A percentile compares a stretch with the other conserved stretches of the same genome.
Conservation (phyloP, 257 asterid species). For the Capsicum baccatum region DNA sequence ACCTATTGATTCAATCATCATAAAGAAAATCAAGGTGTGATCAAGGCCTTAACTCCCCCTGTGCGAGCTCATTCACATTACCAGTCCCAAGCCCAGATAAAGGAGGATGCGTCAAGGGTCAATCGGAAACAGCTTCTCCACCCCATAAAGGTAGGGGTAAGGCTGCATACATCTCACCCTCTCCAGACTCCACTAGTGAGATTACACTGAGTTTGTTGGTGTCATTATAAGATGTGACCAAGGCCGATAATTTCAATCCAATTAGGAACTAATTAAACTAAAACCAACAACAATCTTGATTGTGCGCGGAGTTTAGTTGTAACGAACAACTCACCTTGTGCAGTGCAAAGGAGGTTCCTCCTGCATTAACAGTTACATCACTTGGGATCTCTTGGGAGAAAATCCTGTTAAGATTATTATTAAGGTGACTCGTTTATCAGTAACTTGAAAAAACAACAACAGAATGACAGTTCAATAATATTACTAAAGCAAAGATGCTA, state of each 20-base stretch:
- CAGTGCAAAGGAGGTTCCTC: conserved; percentile 69
- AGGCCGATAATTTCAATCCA: neutral
- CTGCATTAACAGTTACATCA: conserved; percentile 69
- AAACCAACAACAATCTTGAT: neutral
- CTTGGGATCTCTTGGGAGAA: conserved; percentile 86
- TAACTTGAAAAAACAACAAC: neutral
- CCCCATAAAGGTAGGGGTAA: neutral
- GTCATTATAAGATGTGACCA: neutral
- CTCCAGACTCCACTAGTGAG: too few relatives aligned
- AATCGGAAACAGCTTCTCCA: neutral
- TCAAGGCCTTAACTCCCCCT: neutral
- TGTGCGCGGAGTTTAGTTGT: neutral
- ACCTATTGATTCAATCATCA: neutral
- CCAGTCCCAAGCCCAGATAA: neutral
- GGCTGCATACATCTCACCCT: neutral
- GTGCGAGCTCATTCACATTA: neutral
- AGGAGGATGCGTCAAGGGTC: neutral
- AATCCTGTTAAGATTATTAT: conserved; percentile 58
- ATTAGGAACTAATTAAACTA: neutral
- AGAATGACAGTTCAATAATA: neutral
- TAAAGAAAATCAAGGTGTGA: neutral
- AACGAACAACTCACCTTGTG: conserved; percentile 64
- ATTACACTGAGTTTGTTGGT: neutral
- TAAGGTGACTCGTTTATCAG: conserved; percentile 7
- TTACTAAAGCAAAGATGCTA: neutral